phyloP scores from a whole-genome alignment of 2,329 filamentous ascomycete species.

The Hypoxylon sp. region DNA sequence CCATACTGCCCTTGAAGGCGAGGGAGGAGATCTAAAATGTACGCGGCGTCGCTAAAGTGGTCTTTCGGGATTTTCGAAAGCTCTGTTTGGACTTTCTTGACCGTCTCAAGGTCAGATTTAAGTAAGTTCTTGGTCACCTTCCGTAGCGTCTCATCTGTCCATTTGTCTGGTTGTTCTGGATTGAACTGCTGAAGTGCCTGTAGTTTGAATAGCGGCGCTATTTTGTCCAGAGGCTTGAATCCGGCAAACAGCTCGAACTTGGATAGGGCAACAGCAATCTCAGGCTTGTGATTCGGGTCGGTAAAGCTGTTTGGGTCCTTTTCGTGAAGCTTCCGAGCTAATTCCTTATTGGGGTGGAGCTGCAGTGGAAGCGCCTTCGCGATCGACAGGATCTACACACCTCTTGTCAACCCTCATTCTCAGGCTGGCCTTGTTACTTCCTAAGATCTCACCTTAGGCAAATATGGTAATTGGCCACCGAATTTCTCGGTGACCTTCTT shows the following conservation, averaged over 20 bases:
- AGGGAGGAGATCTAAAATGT: constrained; percentile 75
- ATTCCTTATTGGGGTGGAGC: constrained; percentile 79
- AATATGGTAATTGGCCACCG: constrained; percentile 76
- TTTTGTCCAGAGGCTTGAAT: constrained; percentile 75
- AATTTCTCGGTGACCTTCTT: constrained; percentile 72
- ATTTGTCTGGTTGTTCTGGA: constrained; percentile 55
- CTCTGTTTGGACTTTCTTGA: constrained; percentile 67
- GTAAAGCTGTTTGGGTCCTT: constrained; percentile 76
- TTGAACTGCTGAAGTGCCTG: constrained; percentile 67
- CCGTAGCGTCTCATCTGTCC: constrained; percentile 71
- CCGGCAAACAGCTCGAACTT: constrained; percentile 83
- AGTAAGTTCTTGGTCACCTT: constrained; percentile 70
- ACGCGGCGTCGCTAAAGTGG: constrained; percentile 65
- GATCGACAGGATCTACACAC: constrained; percentile 75
- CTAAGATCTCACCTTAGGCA: constrained; percentile 71
- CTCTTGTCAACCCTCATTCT: constrained; percentile 25
- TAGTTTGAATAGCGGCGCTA: constrained; percentile 71
- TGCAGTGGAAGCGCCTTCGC: constrained; percentile 81
- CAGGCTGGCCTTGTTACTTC: neutral
- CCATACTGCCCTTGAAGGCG: constrained; percentile 76
- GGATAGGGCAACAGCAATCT: constrained; percentile 80
- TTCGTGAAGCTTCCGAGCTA: constrained; percentile 74
- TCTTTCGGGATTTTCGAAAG: constrained; percentile 64
- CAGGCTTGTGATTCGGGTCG: constrained; percentile 84
- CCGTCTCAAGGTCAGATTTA: constrained; percentile 64